A percentile compares a stretch with the other conserved stretches of the same genome.
These are phyloP conservation scores for Russula earlei DNA, from an alignment of 768 basidiomycete species.

Conservation along the genomic window DNA sequence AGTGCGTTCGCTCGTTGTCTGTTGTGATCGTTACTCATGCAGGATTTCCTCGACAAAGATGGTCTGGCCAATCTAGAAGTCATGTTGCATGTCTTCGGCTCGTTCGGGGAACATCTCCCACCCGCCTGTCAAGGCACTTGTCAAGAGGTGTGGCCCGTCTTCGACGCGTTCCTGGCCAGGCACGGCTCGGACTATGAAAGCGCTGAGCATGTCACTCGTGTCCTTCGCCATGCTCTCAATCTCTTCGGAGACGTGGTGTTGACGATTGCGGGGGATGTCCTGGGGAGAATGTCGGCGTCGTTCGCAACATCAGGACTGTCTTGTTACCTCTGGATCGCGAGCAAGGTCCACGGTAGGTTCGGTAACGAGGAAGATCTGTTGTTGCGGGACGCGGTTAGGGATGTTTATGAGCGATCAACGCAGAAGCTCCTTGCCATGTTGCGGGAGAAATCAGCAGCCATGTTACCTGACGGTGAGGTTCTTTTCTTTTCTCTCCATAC, in stretches of 20 bases:
- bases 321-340: slow-evolving; percentile 89
- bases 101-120: slow-evolving; percentile 79
- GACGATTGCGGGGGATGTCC: slow-evolving; percentile 57
- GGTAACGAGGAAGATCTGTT: slow-evolving; percentile 51
- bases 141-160: slow-evolving; percentile 71
- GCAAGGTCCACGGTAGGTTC: slow-evolving; percentile 74
- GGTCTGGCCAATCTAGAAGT: slow-evolving; percentile 86
- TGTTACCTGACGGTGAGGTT: slow-evolving; percentile 79
- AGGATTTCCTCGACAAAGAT: slow-evolving; percentile 35
- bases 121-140: slow-evolving; percentile 68
- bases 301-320: slow-evolving; percentile 79
- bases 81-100: slow-evolving; percentile 77
- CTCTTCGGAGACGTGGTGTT: slow-evolving; percentile 67
- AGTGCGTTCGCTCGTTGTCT: slow-evolving; percentile 39
- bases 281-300: slow-evolving; percentile 63
- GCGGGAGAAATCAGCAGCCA: slow-evolving; percentile 54
- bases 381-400: slow-evolving; percentile 48
- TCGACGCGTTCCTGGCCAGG: slow-evolving; percentile 71
- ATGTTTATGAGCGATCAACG: slow-evolving; percentile 69
- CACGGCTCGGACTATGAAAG: slow-evolving; percentile 69
- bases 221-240: slow-evolving; percentile 72
- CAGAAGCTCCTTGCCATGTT: slow-evolving; percentile 58
- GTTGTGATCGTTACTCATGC: slow-evolving; percentile 12
- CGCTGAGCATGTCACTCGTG: slow-evolving; percentile 75
- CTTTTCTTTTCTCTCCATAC: not conserved